Conservation (phyloP, 1,139 yeast species). For the Diutina rugosa region DNA sequence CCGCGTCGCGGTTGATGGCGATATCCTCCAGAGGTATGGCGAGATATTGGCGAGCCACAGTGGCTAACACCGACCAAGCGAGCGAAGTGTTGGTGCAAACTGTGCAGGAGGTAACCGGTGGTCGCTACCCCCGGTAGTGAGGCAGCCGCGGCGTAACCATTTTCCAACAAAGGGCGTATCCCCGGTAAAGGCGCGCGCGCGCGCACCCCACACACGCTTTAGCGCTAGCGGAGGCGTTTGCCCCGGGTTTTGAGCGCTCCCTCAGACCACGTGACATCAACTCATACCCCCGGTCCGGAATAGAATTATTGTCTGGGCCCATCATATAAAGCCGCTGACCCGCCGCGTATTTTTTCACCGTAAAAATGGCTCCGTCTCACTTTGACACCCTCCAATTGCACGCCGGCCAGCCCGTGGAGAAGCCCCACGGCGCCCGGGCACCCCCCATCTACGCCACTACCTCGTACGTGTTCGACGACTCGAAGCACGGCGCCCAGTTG, state of each 20-base stretch:
- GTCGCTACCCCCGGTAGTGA: too few species aligned
- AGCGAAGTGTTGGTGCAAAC: too few species aligned
- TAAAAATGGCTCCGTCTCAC: slow-evolving; percentile 30
- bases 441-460: slow-evolving; percentile 85
- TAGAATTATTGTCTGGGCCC: neutral
- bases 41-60: neutral
- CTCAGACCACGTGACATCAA: neutral
- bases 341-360: too few species aligned
- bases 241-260: neutral
- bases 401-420: slow-evolving; percentile 69
- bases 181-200: neutral
- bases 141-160: too few species aligned
- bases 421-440: slow-evolving; percentile 65
- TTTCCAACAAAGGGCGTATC: too few species aligned
- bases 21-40: neutral
- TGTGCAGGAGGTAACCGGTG: too few species aligned
- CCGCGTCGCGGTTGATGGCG: neutral
- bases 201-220: neutral
- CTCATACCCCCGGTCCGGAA: neutral
- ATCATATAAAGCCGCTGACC: neutral
- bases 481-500: slow-evolving; percentile 83
- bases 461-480: slow-evolving; percentile 76
- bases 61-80: neutral
- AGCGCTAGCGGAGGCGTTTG: neutral
- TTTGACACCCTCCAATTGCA: slow-evolving; percentile 90